phyloP scores from a whole-genome alignment of 2,329 filamentous ascomycete genomes.

The Zarea fungicola region DNA sequence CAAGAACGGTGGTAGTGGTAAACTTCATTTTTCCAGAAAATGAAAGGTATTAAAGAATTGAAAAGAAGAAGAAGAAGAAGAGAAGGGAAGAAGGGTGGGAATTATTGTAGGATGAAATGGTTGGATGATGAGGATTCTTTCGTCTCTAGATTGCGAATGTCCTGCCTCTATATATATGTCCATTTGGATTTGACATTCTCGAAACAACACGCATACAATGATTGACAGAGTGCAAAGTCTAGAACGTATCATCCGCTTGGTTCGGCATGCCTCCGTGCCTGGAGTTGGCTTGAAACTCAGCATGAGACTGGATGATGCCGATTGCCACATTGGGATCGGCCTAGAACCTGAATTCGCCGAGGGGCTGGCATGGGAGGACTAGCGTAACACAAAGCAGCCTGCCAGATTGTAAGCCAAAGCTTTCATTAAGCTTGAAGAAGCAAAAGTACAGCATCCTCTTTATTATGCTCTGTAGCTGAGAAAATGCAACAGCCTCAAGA shows the following conservation, averaged over 20 bases:
- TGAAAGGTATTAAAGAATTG: background rate
- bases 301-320: conserved; percentile 3
- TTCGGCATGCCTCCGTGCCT: background rate
- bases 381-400: too few relatives aligned
- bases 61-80: background rate
- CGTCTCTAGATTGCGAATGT: background rate
- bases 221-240: background rate
- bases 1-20: conserved; percentile 2
- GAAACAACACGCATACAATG: too few relatives aligned
- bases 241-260: background rate
- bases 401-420: too few relatives aligned
- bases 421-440: too few relatives aligned
- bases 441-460: too few relatives aligned
- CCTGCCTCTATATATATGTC: background rate
- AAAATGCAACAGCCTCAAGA: too few relatives aligned
- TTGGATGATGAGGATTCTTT: background rate
- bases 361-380: background rate
- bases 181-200: too few relatives aligned
- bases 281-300: background rate
- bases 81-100: background rate
- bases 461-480: too few relatives aligned
- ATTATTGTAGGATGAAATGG: background rate
- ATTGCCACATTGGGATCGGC: background rate
- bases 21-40: conserved; percentile 12
- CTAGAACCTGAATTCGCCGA: background rate